These are phyloP conservation scores for Petrea volubilis DNA, from an alignment of 257 asterid species.

Conservation along the genomic window DNA sequence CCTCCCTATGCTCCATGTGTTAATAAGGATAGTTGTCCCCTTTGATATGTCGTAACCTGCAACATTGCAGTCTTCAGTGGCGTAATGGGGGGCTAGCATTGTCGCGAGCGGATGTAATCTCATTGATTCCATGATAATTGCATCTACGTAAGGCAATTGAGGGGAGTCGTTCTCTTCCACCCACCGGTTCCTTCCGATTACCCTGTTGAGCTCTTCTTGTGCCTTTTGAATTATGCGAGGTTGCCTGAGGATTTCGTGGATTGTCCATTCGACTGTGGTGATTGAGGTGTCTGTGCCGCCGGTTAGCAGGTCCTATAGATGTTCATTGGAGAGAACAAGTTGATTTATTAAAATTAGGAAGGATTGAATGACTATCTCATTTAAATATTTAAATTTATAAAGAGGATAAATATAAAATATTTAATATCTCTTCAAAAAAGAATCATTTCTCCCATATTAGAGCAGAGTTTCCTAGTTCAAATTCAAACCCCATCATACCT, in stretches of 20 bases:
- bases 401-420: no score
- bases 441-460: no score
- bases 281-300: slow-evolving; percentile 39
- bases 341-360: not conserved
- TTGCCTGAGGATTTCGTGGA: slow-evolving; percentile 31
- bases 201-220: slow-evolving; percentile 33
- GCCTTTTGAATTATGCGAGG: slow-evolving; percentile 33
- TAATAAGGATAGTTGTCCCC: slow-evolving; percentile 27
- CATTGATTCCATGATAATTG: slow-evolving; percentile 38
- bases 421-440: no score
- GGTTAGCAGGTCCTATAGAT: slow-evolving; percentile 20
- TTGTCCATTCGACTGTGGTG: slow-evolving; percentile 36
- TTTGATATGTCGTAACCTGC: slow-evolving; percentile 25
- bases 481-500: no score
- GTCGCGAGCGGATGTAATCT: slow-evolving; percentile 39
- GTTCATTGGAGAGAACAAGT: not conserved
- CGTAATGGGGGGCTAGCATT: slow-evolving; percentile 23
- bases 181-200: slow-evolving; percentile 42
- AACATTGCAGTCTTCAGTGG: slow-evolving; percentile 29
- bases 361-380: no score
- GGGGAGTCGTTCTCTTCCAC: slow-evolving; percentile 38
- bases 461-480: no score
- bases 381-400: no score
- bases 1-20: slow-evolving; percentile 35
- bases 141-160: slow-evolving; percentile 35